phyloP scores from a whole-genome alignment of 2,329 filamentous ascomycete species.

The Claviceps sp. region DNA sequence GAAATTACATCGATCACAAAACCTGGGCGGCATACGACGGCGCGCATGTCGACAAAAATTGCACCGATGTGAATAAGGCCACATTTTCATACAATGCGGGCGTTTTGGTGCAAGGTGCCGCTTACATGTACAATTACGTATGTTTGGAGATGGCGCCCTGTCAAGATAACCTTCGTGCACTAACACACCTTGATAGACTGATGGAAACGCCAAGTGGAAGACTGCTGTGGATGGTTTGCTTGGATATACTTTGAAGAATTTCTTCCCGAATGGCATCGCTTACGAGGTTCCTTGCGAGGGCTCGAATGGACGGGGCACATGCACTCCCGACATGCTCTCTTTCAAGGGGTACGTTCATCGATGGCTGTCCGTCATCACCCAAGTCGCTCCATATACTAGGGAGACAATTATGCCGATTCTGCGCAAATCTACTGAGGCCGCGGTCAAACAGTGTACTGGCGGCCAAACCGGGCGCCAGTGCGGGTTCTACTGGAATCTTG shows the following conservation, averaged over 20 bases:
- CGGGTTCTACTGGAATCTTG: constrained; percentile 47
- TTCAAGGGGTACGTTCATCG: constrained; percentile 60
- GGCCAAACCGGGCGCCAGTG: constrained; percentile 45
- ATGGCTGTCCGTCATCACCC: constrained; percentile 47
- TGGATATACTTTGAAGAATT: constrained; percentile 32
- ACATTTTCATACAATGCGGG: constrained; percentile 58
- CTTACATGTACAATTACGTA: constrained; percentile 55
- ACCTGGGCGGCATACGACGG: constrained; percentile 53
- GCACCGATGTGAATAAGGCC: constrained; percentile 44
- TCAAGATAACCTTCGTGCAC: not conserved
- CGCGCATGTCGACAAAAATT: constrained; percentile 42
- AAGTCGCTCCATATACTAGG: constrained; percentile 47
- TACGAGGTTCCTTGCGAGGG: constrained; percentile 55
- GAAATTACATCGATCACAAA: constrained; percentile 46
- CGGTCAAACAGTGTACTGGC: constrained; percentile 48
- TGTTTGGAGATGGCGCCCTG: constrained; percentile 11
- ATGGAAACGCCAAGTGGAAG: constrained; percentile 41
- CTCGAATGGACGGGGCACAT: constrained; percentile 38
- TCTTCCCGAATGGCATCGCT: constrained; percentile 46
- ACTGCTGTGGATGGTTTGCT: constrained; percentile 41
- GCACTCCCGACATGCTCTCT: constrained; percentile 57
- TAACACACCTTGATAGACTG: constrained; percentile 26
- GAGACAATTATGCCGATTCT: constrained; percentile 44
- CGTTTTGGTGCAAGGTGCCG: constrained; percentile 47
- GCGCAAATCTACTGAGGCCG: constrained; percentile 42